A percentile compares a stretch with the other conserved stretches of the same genome.
Evolutionary conservation across 345 rosid genomes (phyloP).

Genomic region (Cardamine resedifolia): DNA sequence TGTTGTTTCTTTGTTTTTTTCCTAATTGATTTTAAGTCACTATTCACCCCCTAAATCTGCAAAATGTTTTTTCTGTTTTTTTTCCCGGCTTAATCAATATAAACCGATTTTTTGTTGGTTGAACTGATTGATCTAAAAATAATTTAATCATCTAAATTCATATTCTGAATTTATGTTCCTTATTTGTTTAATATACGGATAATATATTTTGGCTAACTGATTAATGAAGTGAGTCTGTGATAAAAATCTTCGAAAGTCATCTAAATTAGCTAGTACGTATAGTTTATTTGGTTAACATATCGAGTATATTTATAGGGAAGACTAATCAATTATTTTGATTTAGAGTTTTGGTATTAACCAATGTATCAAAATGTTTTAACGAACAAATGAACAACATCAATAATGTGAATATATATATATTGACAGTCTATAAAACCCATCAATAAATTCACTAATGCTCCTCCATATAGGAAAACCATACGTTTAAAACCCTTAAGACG

Average conservation of each 20-base stretch:
- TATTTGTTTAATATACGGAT: not conserved
- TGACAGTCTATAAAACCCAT: not conserved
- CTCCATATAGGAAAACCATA: not conserved
- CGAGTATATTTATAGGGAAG: not conserved
- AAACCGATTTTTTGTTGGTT: not conserved
- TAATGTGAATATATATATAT: not conserved
- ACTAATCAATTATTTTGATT: not conserved
- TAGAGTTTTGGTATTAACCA: not conserved
- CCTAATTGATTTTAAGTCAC: not conserved
- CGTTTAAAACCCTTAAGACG: slow-evolving; percentile 20
- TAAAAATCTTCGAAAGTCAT: not conserved
- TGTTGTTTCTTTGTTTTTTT: not conserved
- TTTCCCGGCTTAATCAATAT: not conserved
- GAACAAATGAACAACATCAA: not conserved
- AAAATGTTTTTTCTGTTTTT: not conserved
- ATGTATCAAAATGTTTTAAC: not conserved
- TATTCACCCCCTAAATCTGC: not conserved
- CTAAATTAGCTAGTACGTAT: not conserved
- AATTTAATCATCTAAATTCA: not conserved
- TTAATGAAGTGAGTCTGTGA: not conserved
- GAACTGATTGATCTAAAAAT: not conserved
- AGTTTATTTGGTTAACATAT: not conserved
- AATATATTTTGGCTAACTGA: not conserved
- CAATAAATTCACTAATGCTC: not conserved
- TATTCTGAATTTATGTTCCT: not conserved